Conservation (phyloP, 2,329 filamentous ascomycete species). For the Aspergillus fumigatus region DNA sequence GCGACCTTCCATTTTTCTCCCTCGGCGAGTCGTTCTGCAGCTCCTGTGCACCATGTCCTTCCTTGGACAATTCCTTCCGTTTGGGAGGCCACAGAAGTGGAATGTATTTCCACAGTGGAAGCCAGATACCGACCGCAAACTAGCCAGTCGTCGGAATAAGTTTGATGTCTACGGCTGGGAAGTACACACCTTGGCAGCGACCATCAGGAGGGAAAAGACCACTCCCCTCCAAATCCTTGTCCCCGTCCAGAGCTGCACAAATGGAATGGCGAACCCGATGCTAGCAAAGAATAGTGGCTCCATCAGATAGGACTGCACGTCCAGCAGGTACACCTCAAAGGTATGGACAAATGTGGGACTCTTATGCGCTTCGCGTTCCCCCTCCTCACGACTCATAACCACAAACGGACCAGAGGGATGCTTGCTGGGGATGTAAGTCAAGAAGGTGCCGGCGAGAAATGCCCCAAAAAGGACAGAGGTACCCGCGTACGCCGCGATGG, state of each 20-base stretch:
- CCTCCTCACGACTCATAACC: conserved; percentile 30
- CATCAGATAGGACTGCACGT: conserved; percentile 31
- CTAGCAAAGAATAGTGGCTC: conserved; percentile 30
- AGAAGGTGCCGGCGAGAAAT: conserved; percentile 33
- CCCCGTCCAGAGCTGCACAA: conserved; percentile 29
- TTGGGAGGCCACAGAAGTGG: neutral
- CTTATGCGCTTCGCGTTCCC: conserved; percentile 29
- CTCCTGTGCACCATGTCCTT: neutral
- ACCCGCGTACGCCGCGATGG: conserved; percentile 33
- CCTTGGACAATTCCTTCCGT: neutral
- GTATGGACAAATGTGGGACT: conserved; percentile 38
- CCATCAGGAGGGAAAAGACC: conserved; percentile 27
- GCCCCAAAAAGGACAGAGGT: conserved; percentile 38
- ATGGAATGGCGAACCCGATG: conserved; percentile 31
- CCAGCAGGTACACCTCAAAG: conserved; percentile 35
- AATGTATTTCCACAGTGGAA: conserved; percentile 19
- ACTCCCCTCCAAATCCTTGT: conserved; percentile 29
- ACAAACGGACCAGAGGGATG: conserved; percentile 35
- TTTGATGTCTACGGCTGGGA: no score
- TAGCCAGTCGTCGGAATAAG: conserved; percentile 8
- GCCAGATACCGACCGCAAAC: conserved; percentile 27
- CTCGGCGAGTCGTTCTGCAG: neutral
- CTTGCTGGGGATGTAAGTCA: conserved; percentile 35
- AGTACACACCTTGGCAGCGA: conserved; percentile 23
- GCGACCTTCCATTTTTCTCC: neutral